Evolutionary conservation across 2,329 filamentous ascomycete species (phyloP), one percentile per base, ranked within the genome.

Genomic region (Lecanoromycetidae sp.): DNA sequence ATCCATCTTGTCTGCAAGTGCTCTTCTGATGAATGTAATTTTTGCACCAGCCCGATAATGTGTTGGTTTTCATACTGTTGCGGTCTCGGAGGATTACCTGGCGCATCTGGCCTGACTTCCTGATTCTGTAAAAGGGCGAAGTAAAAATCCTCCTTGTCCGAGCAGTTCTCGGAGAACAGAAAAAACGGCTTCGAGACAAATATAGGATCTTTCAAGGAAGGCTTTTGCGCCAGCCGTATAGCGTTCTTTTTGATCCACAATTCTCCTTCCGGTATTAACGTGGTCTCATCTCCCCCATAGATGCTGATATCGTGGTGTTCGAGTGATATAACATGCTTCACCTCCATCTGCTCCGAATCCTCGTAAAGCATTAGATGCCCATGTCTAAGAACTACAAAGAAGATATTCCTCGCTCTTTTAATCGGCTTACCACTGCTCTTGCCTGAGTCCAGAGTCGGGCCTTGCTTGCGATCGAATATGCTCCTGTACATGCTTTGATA

Each of bases 401-500:
- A 95, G 48, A 94, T 83, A 62, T 95, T 95, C 45, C 85, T 80
- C 2, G 84, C 83, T 56, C 71, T 75, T 61, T 72, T 79, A 46
- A 63, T 60, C 36, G 63, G 66, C 57, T 71, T 74, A n/a, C 60
- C 61, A 53, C 65, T 68, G 29, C 63, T 64, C 54, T 72, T 77
- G 12, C 66, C 62, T 5, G 67, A 67, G 39, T 78, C 75, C 30
- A 78, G 66, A 2, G 68, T 72, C 3, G 75, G 72, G 15, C 65
- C 65, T 54, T 71, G 71, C 58, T 82, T 88, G 58, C 90, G 77
- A 57, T 94, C 87, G 61, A 98, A 96, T 52, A 98, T 82, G 63
- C 84, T 94, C 61, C 87, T 75, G 66, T 98, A 98, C 87, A 98
- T 95, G 63, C 84, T 84, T 73, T 96, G 91, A 65, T 96, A 96